Evolutionary conservation across 441 rosid species (phyloP).

Genomic region (Erysimum cheiri): DNA sequence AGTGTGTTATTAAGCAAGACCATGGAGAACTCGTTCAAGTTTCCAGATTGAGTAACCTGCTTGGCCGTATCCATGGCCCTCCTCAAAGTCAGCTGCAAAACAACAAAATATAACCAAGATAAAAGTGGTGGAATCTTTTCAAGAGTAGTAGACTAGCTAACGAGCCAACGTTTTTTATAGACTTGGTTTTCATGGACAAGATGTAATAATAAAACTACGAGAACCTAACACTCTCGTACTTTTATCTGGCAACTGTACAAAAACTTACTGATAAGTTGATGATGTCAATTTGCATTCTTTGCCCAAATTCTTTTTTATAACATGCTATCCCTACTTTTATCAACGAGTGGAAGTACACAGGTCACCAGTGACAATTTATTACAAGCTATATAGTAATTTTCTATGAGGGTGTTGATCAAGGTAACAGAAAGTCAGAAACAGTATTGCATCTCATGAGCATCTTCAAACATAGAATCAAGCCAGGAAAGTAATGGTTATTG

Average conservation of each 20-base stretch:
- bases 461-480: slow-evolving; percentile 7
- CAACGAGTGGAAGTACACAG: not conserved
- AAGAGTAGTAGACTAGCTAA: not conserved
- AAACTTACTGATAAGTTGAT: not conserved
- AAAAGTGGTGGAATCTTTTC: not conserved
- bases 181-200: slow-evolving; percentile 4
- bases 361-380: not conserved
- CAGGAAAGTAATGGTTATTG: not conserved
- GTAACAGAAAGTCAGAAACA: no score
- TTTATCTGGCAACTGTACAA: not conserved
- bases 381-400: not conserved
- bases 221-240: not conserved
- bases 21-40: slow-evolving; percentile 95
- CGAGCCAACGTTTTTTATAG: not conserved
- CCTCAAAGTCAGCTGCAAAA: slow-evolving; percentile 84
- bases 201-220: not conserved
- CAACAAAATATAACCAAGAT: slow-evolving; percentile 24
- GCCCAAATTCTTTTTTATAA: not conserved
- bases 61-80: slow-evolving; percentile 97
- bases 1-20: slow-evolving; percentile 93
- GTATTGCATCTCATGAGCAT: not conserved
- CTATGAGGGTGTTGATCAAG: not conserved
- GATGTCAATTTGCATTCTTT: not conserved
- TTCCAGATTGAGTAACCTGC: slow-evolving; percentile 89
- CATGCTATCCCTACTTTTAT: not conserved